A percentile compares a stretch with the other conserved stretches of the same genome.
Conservation (phyloP, 305 asterid species). For the Lippia alba region DNA sequence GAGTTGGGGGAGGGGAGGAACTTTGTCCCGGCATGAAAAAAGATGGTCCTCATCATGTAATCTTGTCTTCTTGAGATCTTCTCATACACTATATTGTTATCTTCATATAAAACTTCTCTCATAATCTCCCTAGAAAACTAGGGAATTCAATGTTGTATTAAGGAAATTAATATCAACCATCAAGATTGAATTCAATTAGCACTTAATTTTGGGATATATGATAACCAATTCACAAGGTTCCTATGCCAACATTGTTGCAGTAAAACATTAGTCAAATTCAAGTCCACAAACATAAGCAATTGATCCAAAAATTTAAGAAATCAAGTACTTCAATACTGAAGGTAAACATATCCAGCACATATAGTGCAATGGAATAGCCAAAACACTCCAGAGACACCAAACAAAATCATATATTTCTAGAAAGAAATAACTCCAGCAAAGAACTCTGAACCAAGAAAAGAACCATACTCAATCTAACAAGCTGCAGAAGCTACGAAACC, state of each 20-base stretch:
- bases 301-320: slow-evolving; percentile 10
- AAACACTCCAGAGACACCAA: slow-evolving; percentile 6
- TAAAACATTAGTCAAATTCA: slow-evolving; percentile 6
- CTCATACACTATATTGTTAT: neutral
- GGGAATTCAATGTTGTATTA: neutral
- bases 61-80: neutral
- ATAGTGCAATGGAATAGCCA: slow-evolving; percentile 11
- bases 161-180: neutral
- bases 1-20: too few relatives aligned
- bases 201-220: slow-evolving; percentile 3
- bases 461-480: neutral
- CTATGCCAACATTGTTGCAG: neutral
- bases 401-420: neutral
- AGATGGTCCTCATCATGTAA: slow-evolving; percentile 1
- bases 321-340: slow-evolving; percentile 2
- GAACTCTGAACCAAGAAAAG: slow-evolving; percentile 5
- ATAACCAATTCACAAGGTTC: slow-evolving; percentile 6
- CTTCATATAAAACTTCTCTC: slow-evolving; percentile 17
- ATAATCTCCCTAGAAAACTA: slow-evolving; percentile 8
- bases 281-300: slow-evolving; percentile 8
- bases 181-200: neutral
- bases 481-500: slow-evolving; percentile 19
- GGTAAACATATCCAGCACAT: slow-evolving; percentile 14
- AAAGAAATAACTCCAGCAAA: slow-evolving; percentile 15
- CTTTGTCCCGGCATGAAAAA: neutral